These are phyloP conservation scores for Xylariaceae sp. DNA, from an alignment of 2,329 filamentous ascomycete genomes.

Conservation along the genomic window DNA sequence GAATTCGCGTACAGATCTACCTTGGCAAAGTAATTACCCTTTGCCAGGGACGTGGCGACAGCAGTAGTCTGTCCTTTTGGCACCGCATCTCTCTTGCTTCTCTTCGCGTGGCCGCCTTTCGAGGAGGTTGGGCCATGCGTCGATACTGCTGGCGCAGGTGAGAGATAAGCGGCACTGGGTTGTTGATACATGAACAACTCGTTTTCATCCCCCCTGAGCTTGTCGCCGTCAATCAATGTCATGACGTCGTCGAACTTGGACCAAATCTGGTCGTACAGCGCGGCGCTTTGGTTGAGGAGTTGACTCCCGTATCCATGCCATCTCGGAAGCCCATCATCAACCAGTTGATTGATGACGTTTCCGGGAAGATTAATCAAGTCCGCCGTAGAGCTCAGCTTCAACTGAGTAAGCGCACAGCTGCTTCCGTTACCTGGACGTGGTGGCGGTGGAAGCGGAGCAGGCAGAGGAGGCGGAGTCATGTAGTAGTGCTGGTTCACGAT, in stretches of 20 bases:
- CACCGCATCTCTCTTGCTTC: constrained; percentile 30
- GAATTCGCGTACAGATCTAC: constrained; percentile 76
- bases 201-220: constrained; percentile 46
- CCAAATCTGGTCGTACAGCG: constrained; percentile 54
- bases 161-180: constrained; percentile 6
- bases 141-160: constrained; percentile 12
- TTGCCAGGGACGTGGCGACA: constrained; percentile 32
- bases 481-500: constrained; percentile 51
- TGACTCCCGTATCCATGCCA: constrained; percentile 40
- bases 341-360: constrained; percentile 31
- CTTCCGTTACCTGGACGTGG: constrained; percentile 20
- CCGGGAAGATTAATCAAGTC: constrained; percentile 40
- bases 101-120: constrained; percentile 21
- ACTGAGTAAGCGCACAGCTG: constrained; percentile 26
- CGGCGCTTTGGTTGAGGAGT: constrained; percentile 40
- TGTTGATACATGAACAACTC: constrained; percentile 43
- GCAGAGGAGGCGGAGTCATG: constrained; percentile 27
- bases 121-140: constrained; percentile 11
- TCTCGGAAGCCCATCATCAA: constrained; percentile 39
- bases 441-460: constrained; percentile 13
- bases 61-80: constrained; percentile 34
- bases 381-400: constrained; percentile 37
- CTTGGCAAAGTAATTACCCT: constrained; percentile 64
- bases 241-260: constrained; percentile 62
- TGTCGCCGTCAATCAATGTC: constrained; percentile 65